phyloP scores from a whole-genome alignment of 163 green algal genomes.

The Volvox carteri region DNA sequence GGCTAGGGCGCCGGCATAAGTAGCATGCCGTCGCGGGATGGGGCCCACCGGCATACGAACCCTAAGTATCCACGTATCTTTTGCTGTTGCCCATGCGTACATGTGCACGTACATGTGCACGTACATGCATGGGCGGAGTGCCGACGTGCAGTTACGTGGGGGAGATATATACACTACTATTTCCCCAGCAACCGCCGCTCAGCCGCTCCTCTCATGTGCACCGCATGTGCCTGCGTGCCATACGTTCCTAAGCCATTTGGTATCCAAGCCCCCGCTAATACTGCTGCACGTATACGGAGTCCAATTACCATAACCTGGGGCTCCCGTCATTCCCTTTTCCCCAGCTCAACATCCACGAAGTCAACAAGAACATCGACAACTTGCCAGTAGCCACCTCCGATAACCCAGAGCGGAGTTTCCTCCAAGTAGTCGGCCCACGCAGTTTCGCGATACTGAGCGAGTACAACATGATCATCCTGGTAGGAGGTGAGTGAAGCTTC shows the following conservation, averaged over 20 bases:
- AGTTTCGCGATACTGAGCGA: neutral
- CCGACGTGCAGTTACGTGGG: too few species aligned
- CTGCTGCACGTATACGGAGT: neutral
- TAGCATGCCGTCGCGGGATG: too few species aligned
- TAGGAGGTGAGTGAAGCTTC: neutral
- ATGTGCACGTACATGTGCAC: too few species aligned
- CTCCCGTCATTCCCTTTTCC: neutral
- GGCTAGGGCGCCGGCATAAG: too few species aligned
- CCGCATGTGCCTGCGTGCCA: neutral
- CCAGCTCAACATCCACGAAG: neutral
- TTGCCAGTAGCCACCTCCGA: neutral
- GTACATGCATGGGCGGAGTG: too few species aligned
- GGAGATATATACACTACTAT: neutral
- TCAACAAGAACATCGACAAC: conserved; percentile 7
- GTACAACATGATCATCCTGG: neutral
- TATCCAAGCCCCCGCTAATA: neutral
- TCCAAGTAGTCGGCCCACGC: neutral
- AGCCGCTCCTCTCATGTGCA: neutral
- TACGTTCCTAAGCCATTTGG: neutral
- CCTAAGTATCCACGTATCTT: too few species aligned
- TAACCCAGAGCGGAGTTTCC: neutral
- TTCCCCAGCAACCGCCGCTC: neutral
- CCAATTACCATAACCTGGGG: neutral
- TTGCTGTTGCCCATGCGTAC: too few species aligned
- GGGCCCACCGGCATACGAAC: too few species aligned